Evolutionary conservation across 306 rosid genomes (phyloP), one percentile per base, ranked within the genome.

Genomic region (Inga oerstediana): DNA sequence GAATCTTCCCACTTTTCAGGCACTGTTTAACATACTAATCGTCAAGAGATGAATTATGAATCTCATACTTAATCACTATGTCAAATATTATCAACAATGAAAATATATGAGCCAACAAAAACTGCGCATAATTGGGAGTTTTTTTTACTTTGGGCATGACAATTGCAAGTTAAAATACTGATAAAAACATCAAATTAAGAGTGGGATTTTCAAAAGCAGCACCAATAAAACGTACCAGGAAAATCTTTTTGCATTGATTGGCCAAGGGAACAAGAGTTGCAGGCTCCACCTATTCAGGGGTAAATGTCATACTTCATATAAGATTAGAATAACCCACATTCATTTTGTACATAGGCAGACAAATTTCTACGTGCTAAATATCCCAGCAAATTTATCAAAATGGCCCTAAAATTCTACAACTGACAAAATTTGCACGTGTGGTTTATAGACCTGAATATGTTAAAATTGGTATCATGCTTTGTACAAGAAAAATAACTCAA

Each of bases 221-320:
- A 76, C 68, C 34, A 78, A 83, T 35, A 51, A 79, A 81, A 73
- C 48, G 56, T 91, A 95, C 99, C 97, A 95, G 97, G 84, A 92
- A 95, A 77, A 93, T 93, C 90, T 95, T 97, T 85, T 91, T 95
- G 92, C 98, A 95, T 84, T 91, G 92, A 91, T 92, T 95, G 76
- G 94, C 92, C 87, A 95, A 74, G 24, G 98, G 98, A 87, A 95
- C 93, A 84, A 93, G 98, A 72, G 93, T 91, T 34, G 98, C 97
- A 62, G 96, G 94, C 83, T 95, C 98, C 88, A 93, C 98, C 98
- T 94, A 89, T 83, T 76, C 10, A 76, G 32, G 61, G 77, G 61
- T 72, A 61, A 79, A 43, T 79, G 85, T 78, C 90, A 81, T 58
- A 39, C 22, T 24, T 48, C 43, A 73, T 46, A 48, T 20, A 45